Base-by-base conservation (phyloP, 1,284 basidiomycete species). In the Cryptococcus hybrid region DNA sequence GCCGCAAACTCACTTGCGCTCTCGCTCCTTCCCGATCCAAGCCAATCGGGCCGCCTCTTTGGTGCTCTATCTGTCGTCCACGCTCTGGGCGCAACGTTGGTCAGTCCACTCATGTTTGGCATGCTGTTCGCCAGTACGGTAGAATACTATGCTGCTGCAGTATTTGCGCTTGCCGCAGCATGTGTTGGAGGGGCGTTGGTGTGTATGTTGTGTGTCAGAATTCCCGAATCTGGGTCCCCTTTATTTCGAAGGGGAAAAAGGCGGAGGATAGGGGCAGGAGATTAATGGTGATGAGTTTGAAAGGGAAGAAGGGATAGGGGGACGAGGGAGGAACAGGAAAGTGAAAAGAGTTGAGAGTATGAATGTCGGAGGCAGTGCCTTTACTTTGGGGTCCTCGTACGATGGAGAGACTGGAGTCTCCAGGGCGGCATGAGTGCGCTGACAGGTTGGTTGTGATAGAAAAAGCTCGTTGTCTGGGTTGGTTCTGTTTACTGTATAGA, bases 1-100 rank as follows among this genome's bases (percentile, higher is more conserved):
- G 74, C 75, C 5, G 55, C 63, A 38, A 75, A 73, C 51, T 76
- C 73, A 0, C 67, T 79, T 39, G 78, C 78, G 0, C 64, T 79
- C 7, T 62, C 65, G 2, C 61, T 78, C 30, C 51, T 78, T 1
- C 71, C 72, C 3, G 64, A 67, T 45, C 62, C 69, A 8, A 60
- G 67, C 47, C 71, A 77, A 47, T 65, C 69, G 7, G 78, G 77
- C 1, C 60, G 69, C 34, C 60, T 79, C 4, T 78, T 79, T 47
- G 78, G 78, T 37, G 77, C 63, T 2, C 47, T 78, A 8, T 63
- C 69, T 0, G 75, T 79, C 13, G 47, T 77, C 1, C 65, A 69
- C 42, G 76, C 77, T 9, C 42, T 75, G 2, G 70, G 75, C 24
- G 53, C 66, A 3, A 68, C 71, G 0, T 61, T 79, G 34, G 47